These are phyloP conservation scores for Musa balbisiana DNA, from an alignment of 202 grass and related monocot genomes.

Conservation along the genomic window DNA sequence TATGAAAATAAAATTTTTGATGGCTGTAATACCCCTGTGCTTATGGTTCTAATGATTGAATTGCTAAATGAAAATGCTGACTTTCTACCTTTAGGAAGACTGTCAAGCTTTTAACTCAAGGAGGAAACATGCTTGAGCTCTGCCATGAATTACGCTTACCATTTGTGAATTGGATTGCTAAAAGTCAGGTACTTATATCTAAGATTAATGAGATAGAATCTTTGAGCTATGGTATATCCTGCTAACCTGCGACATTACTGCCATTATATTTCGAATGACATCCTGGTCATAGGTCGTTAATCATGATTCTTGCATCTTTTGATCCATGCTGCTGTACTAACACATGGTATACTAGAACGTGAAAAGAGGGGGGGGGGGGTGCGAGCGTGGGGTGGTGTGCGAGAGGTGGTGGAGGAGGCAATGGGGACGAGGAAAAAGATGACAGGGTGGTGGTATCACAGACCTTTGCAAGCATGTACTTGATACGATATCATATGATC, in stretches of 20 bases:
- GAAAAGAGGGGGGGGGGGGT: no score
- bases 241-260: no score
- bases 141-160: constrained; percentile 75
- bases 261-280: not conserved
- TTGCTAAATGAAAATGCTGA: not conserved
- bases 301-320: not conserved
- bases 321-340: no score
- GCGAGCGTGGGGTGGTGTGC: no score
- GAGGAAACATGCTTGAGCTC: constrained; percentile 95
- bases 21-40: not conserved
- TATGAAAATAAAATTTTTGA: not conserved
- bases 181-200: constrained; percentile 45
- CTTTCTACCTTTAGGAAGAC: constrained; percentile 45
- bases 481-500: no score
- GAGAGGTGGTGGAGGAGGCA: no score
- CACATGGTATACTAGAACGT: no score
- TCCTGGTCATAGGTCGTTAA: not conserved
- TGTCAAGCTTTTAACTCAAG: constrained; percentile 79
- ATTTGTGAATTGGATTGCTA: constrained; percentile 66
- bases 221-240: not conserved
- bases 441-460: no score
- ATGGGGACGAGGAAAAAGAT: no score
- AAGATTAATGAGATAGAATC: not conserved
- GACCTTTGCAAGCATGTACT: no score
- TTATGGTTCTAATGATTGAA: not conserved